Evolutionary conservation across 768 basidiomycete species (phyloP).

Genomic region (Clavaria fumosa): DNA sequence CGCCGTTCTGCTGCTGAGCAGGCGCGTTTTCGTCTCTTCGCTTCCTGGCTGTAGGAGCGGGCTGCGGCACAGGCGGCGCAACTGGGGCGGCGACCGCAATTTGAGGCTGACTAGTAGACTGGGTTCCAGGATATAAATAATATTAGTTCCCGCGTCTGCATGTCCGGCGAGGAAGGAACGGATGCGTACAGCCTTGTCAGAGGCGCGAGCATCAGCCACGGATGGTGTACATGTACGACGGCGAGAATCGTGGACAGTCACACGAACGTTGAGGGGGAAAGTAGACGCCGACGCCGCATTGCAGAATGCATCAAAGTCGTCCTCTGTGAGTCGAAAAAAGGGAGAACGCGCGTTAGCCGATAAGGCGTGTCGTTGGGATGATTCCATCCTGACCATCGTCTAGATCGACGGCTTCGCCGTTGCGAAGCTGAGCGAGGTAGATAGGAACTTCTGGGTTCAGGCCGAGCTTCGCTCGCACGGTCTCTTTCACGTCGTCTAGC

Average conservation of each 20-base stretch:
- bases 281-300: constrained; percentile 26
- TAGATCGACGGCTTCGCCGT: constrained; percentile 41
- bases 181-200: too few species aligned
- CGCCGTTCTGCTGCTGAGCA: too few species aligned
- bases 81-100: too few species aligned
- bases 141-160: too few species aligned
- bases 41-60: too few species aligned
- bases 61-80: too few species aligned
- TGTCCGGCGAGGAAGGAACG: too few species aligned
- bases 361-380: too few species aligned
- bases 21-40: too few species aligned
- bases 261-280: constrained; percentile 22
- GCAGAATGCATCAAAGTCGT: constrained; percentile 69
- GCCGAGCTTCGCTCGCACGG: constrained; percentile 47
- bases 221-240: neutral
- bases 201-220: neutral
- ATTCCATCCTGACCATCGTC: constrained; percentile 67
- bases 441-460: constrained; percentile 25
- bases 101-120: too few species aligned
- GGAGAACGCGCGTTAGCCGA: constrained; percentile 1
- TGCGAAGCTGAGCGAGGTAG: constrained; percentile 36
- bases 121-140: too few species aligned
- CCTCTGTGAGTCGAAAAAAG: constrained; percentile 31
- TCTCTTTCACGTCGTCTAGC: constrained; percentile 38
- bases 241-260: too few species aligned